phyloP scores from a whole-genome alignment of 495 filamentous ascomycete species.

The Hypoxylon crocopeplum region DNA sequence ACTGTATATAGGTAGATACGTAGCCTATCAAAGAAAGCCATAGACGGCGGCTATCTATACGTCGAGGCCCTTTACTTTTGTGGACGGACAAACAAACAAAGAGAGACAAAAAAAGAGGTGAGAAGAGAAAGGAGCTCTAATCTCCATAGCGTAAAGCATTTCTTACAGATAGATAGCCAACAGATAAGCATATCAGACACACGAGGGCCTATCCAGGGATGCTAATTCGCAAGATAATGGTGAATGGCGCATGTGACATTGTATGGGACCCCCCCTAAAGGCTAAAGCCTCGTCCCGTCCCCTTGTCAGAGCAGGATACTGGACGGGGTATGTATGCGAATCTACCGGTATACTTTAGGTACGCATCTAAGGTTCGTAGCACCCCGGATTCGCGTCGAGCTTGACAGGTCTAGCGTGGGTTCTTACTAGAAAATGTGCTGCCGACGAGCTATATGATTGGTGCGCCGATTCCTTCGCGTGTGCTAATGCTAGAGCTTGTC shows the following conservation, averaged over 20 bases:
- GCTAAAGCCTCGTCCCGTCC: slow-evolving; percentile 12
- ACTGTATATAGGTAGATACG: slow-evolving; percentile 7
- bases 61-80: no score
- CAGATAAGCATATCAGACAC: slow-evolving; percentile 32
- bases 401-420: no score
- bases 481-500: slow-evolving; percentile 25
- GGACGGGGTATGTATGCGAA: not conserved
- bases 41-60: no score
- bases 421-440: slow-evolving; percentile 26
- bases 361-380: slow-evolving; percentile 15
- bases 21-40: not conserved
- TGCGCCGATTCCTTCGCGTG: slow-evolving; percentile 21
- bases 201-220: slow-evolving; percentile 25
- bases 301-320: slow-evolving; percentile 7
- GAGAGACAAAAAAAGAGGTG: not conserved
- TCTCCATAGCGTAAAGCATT: slow-evolving; percentile 3
- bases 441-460: slow-evolving; percentile 20
- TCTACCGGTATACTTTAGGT: not conserved
- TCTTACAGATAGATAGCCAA: slow-evolving; percentile 25
- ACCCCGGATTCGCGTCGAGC: slow-evolving; percentile 38
- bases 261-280: not conserved
- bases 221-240: slow-evolving; percentile 31
- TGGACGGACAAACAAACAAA: no score
- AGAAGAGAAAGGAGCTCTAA: not conserved
- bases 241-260: slow-evolving; percentile 25